phyloP scores from a whole-genome alignment of 1,284 basidiomycete genomes.

The Leucoagaricus sp. region DNA sequence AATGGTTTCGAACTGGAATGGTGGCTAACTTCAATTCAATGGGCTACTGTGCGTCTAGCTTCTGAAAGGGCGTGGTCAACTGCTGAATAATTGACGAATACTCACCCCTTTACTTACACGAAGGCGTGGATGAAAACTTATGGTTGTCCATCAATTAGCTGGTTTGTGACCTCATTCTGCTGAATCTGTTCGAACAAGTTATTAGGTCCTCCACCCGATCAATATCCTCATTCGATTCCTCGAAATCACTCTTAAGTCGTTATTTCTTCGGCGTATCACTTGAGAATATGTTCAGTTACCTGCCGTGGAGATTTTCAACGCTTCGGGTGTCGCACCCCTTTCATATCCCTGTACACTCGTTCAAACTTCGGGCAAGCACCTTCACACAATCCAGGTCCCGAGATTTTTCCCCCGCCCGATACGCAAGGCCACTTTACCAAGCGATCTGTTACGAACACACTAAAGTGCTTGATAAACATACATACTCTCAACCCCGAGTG shows the following conservation, averaged over 20 bases:
- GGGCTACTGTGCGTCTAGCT: neutral
- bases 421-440: neutral
- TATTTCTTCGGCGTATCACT: too few relatives aligned
- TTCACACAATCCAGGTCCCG: neutral
- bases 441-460: neutral
- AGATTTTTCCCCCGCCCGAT: neutral
- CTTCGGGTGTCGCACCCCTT: too few relatives aligned
- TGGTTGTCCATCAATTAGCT: too few relatives aligned
- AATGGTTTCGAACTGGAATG: neutral
- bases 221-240: too few relatives aligned
- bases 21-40: neutral
- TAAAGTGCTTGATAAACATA: neutral
- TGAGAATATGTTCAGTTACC: too few relatives aligned
- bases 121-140: too few relatives aligned
- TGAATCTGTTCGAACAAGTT: too few relatives aligned
- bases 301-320: too few relatives aligned
- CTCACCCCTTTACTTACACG: too few relatives aligned
- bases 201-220: too few relatives aligned
- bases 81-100: neutral
- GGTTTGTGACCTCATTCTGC: too few relatives aligned
- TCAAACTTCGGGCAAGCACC: neutral
- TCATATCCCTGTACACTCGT: neutral
- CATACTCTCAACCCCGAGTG: constrained; percentile 7
- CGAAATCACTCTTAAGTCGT: neutral
- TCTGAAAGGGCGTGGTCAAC: too few relatives aligned